Percentiles rank a stretch among this genome's conserved stretches.
Evolutionary conservation across 495 filamentous ascomycete genomes (phyloP).

Genomic region (Podospora fimiseda): DNA sequence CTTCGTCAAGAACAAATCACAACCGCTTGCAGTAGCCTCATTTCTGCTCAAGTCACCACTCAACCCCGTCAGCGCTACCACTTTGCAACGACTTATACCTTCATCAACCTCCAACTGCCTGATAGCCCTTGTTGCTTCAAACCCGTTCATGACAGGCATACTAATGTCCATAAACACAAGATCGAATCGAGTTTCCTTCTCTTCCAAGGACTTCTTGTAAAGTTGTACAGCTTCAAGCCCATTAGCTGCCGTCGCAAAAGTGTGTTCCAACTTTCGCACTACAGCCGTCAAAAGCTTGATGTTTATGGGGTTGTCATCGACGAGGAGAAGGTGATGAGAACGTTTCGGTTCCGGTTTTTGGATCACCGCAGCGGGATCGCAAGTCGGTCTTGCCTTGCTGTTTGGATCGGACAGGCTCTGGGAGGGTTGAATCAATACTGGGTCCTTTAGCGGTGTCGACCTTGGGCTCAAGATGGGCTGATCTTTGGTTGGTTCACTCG

Average conservation of each 20-base stretch:
- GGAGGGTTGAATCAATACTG: too few species aligned
- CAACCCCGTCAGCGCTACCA: constrained; percentile 65
- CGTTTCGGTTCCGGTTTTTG: too few species aligned
- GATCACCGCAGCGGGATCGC: too few species aligned
- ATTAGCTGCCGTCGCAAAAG: constrained; percentile 35
- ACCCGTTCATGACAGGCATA: constrained; percentile 63
- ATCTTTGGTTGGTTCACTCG: too few species aligned
- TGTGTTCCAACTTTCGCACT: constrained; percentile 43
- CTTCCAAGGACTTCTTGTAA: constrained; percentile 26
- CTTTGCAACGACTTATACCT: constrained; percentile 33
- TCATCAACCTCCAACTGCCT: constrained; percentile 42
- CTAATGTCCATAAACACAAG: constrained; percentile 60
- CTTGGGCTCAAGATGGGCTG: too few species aligned
- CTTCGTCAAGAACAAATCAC: constrained; percentile 66
- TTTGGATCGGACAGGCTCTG: too few species aligned
- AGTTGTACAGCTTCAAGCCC: constrained; percentile 38
- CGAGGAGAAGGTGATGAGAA: constrained; percentile 54
- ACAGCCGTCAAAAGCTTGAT: constrained; percentile 60
- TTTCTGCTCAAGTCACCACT: constrained; percentile 56
- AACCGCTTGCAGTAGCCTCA: constrained; percentile 58
- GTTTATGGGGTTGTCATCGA: constrained; percentile 74
- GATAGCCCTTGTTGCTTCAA: constrained; percentile 51
- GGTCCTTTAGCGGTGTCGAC: too few species aligned
- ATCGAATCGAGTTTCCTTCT: constrained; percentile 31
- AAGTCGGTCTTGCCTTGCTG: too few species aligned